Percentiles rank a stretch among this genome's conserved stretches.
phyloP scores from a whole-genome alignment of 1,284 basidiomycete genomes.

The Apiotrichum laibachii region DNA sequence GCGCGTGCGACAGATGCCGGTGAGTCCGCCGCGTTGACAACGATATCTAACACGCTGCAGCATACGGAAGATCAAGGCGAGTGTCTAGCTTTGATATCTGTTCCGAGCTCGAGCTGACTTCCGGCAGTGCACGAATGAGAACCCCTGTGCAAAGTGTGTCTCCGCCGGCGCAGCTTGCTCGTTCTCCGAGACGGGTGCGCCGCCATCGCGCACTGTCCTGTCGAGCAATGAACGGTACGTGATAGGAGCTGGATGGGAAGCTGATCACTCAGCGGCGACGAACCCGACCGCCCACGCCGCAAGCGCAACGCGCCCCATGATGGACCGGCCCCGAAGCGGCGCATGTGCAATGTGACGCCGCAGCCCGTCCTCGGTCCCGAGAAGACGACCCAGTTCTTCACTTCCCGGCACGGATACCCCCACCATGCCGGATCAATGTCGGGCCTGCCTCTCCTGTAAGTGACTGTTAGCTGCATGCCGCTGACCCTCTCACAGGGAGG shows the following conservation, averaged over 20 bases:
- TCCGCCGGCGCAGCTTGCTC: slow-evolving; percentile 9
- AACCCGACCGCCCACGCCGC: neutral
- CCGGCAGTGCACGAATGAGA: slow-evolving; percentile 14
- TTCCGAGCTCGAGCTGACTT: neutral
- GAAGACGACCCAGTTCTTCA: slow-evolving; percentile 15
- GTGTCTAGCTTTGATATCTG: too few relatives aligned
- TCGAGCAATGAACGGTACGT: slow-evolving; percentile 3
- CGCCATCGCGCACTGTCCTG: slow-evolving; percentile 6
- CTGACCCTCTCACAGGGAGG: neutral
- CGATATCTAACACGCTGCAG: neutral
- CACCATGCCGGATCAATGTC: slow-evolving; percentile 22
- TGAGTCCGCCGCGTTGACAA: neutral
- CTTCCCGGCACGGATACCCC: slow-evolving; percentile 10
- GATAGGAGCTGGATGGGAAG: slow-evolving; percentile 1
- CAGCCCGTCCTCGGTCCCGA: neutral
- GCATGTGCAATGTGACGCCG: too few relatives aligned
- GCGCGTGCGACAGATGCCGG: slow-evolving; percentile 19
- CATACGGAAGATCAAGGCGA: slow-evolving; percentile 16
- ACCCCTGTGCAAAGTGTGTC: slow-evolving; percentile 18
- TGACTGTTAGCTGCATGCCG: neutral
- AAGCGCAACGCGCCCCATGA: neutral
- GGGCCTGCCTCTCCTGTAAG: slow-evolving; percentile 22
- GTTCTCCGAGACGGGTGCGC: slow-evolving; percentile 7
- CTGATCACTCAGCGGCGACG: too few relatives aligned
- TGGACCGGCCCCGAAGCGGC: neutral